Base-by-base conservation (phyloP, 2,329 filamentous ascomycete genomes). In the Penicillium sp. region DNA sequence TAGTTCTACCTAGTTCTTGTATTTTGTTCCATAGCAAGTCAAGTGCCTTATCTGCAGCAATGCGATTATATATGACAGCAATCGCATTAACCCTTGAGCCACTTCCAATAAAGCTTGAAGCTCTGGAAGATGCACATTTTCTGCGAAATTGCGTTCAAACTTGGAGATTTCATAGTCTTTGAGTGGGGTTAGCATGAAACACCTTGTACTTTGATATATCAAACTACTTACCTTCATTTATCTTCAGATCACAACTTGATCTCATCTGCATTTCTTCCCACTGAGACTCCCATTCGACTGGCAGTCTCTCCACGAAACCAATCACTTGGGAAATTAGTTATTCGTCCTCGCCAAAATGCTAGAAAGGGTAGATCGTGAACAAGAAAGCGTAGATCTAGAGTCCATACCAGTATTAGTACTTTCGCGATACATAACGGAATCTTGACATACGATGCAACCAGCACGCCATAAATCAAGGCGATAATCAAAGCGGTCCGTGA, bases 381-480 rank as follows among this genome's bases (percentile, higher is more conserved):
- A 68, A 23, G 27, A 69, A 63, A 3, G 54, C 51, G 56, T 69
- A 66, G 48, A 66, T 66, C 65, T 66, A 54, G 1, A 54, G 4
- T 43, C 54, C 1, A 58, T 17, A 13, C 23, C n/a, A 35, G 13
- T 9, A 21, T 61, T 15, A 63, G 40, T 42, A 50, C 13, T 1
- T 45, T 19, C 29, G 2, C n/a, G n/a, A n/a, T n/a, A n/a, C n/a
- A n/a, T n/a, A n/a, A n/a, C n/a, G n/a, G n/a, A n/a, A n/a, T n/a
- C n/a, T n/a, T n/a, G n/a, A 57, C 60, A 6, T 61, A 69, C 65
- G 48, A 67, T 63, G 41, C 62, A 68, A 31, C 66, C 66, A 27
- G 35, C 48, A 13, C 66, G 62, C 73, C 68, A 76, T 35, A 75
- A 62, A 37, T 76, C 72, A 51, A 74, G 69, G 4, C 65, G 61